phyloP scores from a whole-genome alignment of 1,284 basidiomycete species.

The Leccinum ambiguum region DNA sequence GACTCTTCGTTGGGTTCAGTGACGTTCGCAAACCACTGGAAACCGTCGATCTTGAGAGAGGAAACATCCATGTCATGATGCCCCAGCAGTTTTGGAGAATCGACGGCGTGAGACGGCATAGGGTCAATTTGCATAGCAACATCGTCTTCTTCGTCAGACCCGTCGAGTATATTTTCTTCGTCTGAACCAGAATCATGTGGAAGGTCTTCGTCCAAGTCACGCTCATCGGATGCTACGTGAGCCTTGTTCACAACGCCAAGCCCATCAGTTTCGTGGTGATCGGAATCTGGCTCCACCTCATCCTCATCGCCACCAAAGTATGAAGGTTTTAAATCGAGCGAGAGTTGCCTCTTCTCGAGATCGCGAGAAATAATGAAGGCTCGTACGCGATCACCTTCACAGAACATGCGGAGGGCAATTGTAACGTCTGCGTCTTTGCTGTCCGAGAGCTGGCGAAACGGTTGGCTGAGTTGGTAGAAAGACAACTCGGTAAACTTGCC shows the following conservation, averaged over 20 bases:
- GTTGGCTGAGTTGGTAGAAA: slow-evolving; percentile 5
- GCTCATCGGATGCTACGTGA: slow-evolving; percentile 24
- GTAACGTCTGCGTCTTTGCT: slow-evolving; percentile 78
- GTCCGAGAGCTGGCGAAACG: slow-evolving; percentile 69
- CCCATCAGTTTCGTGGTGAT: slow-evolving; percentile 24
- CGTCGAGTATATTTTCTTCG: slow-evolving; percentile 24
- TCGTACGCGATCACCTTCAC: slow-evolving; percentile 85
- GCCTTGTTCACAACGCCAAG: slow-evolving; percentile 29
- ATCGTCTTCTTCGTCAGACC: slow-evolving; percentile 37
- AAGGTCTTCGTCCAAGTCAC: slow-evolving; percentile 25
- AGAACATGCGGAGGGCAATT: slow-evolving; percentile 80
- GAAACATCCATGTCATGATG: slow-evolving; percentile 22
- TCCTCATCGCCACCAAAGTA: slow-evolving; percentile 62
- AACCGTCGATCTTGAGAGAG: slow-evolving; percentile 60
- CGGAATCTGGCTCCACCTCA: slow-evolving; percentile 24
- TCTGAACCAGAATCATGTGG: slow-evolving; percentile 18
- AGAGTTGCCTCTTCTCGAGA: slow-evolving; percentile 74
- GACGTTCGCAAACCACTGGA: slow-evolving; percentile 62
- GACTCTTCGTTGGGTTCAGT: slow-evolving; percentile 36
- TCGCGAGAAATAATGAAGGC: slow-evolving; percentile 78
- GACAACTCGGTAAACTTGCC: slow-evolving; percentile 40
- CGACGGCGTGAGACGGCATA: slow-evolving; percentile 23
- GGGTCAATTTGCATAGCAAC: slow-evolving; percentile 44
- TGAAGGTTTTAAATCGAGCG: slow-evolving; percentile 89
- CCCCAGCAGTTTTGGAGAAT: slow-evolving; percentile 18